A percentile compares a stretch with the other conserved stretches of the same genome.
Conservation (phyloP, 23 red algal genomes). For the Gracilaria gracilis region DNA sequence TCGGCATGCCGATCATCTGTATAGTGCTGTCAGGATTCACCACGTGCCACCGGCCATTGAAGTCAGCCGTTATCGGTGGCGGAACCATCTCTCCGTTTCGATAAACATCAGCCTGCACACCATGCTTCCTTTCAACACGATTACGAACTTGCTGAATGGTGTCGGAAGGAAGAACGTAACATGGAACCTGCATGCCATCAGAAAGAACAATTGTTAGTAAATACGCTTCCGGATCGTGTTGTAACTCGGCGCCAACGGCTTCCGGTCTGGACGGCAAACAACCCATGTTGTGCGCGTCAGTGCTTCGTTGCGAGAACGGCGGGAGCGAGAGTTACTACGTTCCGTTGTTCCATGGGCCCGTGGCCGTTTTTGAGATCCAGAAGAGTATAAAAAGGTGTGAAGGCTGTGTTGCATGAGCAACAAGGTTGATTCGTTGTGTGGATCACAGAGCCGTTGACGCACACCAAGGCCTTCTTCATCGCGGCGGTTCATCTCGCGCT, state of each 20-base stretch:
- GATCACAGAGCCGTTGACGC: no score
- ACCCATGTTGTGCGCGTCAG: not conserved
- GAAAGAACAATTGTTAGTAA: not conserved
- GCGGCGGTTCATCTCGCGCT: no score
- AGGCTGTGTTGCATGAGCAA: no score
- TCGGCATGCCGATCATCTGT: not conserved
- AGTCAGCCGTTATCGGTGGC: not conserved
- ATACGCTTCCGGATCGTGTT: not conserved
- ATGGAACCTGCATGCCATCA: not conserved
- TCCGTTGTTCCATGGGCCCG: no score
- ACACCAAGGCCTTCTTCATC: no score
- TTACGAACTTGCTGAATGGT: not conserved
- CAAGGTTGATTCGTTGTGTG: no score
- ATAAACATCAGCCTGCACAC: not conserved
- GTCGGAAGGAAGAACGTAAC: conserved; percentile 2
- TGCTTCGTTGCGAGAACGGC: not conserved
- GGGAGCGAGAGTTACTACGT: no score
- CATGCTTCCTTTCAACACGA: not conserved
- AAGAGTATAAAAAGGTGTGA: no score
- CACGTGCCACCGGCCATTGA: not conserved
- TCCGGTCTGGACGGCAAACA: not conserved
- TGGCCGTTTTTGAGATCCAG: no score
- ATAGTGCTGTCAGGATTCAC: not conserved
- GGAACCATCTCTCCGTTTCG: not conserved
- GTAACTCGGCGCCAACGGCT: not conserved